Percentiles rank a stretch among this genome's conserved stretches.
Conservation (phyloP, 805 yeast species). For the Kodamaea kakaduensis region DNA sequence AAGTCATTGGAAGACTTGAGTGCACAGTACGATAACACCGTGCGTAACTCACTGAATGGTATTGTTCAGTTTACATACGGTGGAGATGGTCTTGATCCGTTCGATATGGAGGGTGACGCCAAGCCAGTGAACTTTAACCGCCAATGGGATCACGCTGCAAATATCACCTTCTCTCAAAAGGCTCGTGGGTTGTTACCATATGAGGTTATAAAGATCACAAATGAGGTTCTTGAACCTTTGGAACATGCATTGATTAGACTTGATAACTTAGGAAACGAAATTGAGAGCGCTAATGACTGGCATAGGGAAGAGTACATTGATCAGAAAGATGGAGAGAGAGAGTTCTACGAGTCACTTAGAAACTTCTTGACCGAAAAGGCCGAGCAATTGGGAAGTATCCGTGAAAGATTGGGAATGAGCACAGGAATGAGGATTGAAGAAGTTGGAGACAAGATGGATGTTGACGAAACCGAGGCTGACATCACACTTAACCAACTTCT, state of each 20-base stretch:
- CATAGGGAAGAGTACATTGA: slow-evolving; percentile 66
- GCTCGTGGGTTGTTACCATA: slow-evolving; percentile 66
- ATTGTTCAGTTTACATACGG: slow-evolving; percentile 97
- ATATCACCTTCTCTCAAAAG: slow-evolving; percentile 57
- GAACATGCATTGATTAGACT: slow-evolving; percentile 57
- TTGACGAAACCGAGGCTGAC: slow-evolving; percentile 21
- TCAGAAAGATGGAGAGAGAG: slow-evolving; percentile 83
- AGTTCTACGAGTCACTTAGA: slow-evolving; percentile 72
- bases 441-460: slow-evolving; percentile 39
- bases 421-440: slow-evolving; percentile 41
- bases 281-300: slow-evolving; percentile 34
- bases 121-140: slow-evolving; percentile 89
- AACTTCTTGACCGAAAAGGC: slow-evolving; percentile 61
- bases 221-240: slow-evolving; percentile 56
- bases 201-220: slow-evolving; percentile 54
- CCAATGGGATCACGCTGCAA: slow-evolving; percentile 90
- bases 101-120: slow-evolving; percentile 99
- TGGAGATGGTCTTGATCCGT: slow-evolving; percentile 97
- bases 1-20: slow-evolving; percentile 95
- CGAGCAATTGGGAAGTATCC: slow-evolving; percentile 46
- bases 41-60: slow-evolving; percentile 91
- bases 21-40: slow-evolving; percentile 88
- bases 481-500: slow-evolving; percentile 59
- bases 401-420: slow-evolving; percentile 45
- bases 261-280: slow-evolving; percentile 68